Base-by-base conservation (phyloP, 805 yeast genomes). In the Zygoascus bituminiphila region DNA sequence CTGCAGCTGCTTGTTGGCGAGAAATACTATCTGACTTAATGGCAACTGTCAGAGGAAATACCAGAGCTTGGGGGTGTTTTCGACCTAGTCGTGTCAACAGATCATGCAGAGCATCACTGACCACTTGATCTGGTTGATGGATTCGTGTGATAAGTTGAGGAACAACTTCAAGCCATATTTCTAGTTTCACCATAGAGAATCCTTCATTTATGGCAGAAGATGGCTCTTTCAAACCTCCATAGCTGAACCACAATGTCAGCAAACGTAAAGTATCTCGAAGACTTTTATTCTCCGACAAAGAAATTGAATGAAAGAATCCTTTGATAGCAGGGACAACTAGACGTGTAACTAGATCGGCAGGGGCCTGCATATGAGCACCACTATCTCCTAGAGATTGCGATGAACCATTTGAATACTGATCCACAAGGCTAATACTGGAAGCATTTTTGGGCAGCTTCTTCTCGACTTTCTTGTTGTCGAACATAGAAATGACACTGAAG, bases 121-220 rank as follows among this genome's bases (percentile, higher is more conserved):
- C 96, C 20, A 78, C 75, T 44, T 82, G 85, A 60, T 91, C 84
- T 0, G 96, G 96, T 62, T 93, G 98, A 62, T 94, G 98, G 56
- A 93, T 91, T 53, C 97, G 84, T 0, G 98, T 88, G 54, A 93
- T 91, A 57, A 93, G 72, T 66, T 93, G 99, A 0, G 99, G 97
- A 39, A 93, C 75, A 29, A 93, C 98, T 58, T 89, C 94, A 26
- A 93, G 70, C 98, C 98, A 94, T 1, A 86, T 86, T 57, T 89
- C 98, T 47, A 89, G 79, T 56, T 82, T 83, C 15, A 93, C 88
- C 81, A 88, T 78, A 53, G 80, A 78, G 59, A 91, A 87, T 0
- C 99, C 98, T 58, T 88, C 95, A 39, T 78, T 75, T 77, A 93
- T 82, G 0, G 97, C 95, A 50, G 77, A 82, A 0, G 96, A 85